phyloP scores from a whole-genome alignment of 163 green algal species.

The Chlamydomonas reinhardtii region DNA sequence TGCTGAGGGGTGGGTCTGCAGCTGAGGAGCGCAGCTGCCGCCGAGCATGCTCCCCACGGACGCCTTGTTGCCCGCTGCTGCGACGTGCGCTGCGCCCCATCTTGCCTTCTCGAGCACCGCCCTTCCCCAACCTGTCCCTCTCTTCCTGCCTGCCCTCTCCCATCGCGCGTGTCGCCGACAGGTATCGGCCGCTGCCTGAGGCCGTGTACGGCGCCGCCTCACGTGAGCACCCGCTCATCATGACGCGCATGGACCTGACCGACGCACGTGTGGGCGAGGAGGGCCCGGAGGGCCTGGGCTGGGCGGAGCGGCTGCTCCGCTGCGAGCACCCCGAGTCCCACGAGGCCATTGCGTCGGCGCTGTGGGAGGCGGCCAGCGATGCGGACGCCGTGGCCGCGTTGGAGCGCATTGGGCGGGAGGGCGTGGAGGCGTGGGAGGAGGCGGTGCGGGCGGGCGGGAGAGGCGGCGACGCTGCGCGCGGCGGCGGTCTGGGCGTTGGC shows the following conservation, averaged over 20 bases:
- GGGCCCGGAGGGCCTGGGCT: slow-evolving; percentile 62
- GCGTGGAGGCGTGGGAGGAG: slow-evolving; percentile 66
- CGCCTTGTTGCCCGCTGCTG: too few species aligned
- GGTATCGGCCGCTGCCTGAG: slow-evolving; percentile 81
- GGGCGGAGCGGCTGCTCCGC: slow-evolving; percentile 85
- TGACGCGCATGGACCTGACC: slow-evolving; percentile 67
- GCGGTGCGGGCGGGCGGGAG: slow-evolving; percentile 20
- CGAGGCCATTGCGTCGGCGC: slow-evolving; percentile 64
- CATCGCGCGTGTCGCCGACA: not conserved
- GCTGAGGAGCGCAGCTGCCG: too few species aligned
- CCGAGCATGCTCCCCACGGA: too few species aligned
- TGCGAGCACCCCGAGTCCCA: slow-evolving; percentile 77
- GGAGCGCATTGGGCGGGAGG: slow-evolving; percentile 40
- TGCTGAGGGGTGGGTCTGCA: too few species aligned
- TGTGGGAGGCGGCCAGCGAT: slow-evolving; percentile 77
- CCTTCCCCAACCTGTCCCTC: too few species aligned
- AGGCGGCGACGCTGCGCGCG: slow-evolving; percentile 18
- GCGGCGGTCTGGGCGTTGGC: slow-evolving; percentile 14
- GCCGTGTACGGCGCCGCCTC: slow-evolving; percentile 60
- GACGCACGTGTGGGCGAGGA: slow-evolving; percentile 59
- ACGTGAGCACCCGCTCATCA: slow-evolving; percentile 75
- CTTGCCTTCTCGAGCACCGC: too few species aligned
- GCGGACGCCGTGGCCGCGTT: slow-evolving; percentile 62
- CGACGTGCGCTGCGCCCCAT: too few species aligned
- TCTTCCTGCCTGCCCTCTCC: too few species aligned